Base-by-base conservation (phyloP, 2,329 filamentous ascomycete species). In the Colletotrichum abscissum region DNA sequence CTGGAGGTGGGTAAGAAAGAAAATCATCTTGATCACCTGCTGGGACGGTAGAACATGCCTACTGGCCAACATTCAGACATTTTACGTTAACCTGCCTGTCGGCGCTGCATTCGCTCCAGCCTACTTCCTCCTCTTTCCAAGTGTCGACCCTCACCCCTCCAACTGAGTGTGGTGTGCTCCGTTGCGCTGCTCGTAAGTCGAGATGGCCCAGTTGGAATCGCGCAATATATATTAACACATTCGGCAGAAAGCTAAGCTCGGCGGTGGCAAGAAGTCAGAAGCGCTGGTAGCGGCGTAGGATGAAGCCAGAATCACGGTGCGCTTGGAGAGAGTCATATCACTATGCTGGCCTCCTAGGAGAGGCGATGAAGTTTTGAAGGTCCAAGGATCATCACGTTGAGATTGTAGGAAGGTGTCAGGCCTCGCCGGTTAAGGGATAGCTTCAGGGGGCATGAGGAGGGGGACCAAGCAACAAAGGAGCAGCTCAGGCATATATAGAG, bases 1-100 rank as follows among this genome's bases (percentile, higher is more conserved):
- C 0, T 87, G 85, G 85, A 73, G 85, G 24, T 86, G 82, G 82
- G 72, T 75, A 6, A 28, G 60, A 35, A 35, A 35, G 33, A 35
- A 35, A 35, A 35, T 11, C 38, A 14, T 11, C 33, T 9, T 11
- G 24, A 4, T 68, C 38, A 24, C 33, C 14, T n/a, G 8, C 19
- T 19, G 49, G 8, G n/a, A 33, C 30, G 58, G 24, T 28, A 24
- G 19, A 26, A 19, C 6, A 16, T 63, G 19, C 46, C 1, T 28
- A 35, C 19, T 63, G 22, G 19, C 59, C 16, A 63, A 35, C 19
- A 6, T 11, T 19, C 19, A 74, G 75, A 79, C 79, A 0, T 85
- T 86, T 69, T 91, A 91, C 74, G 87, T 91, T 79, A 90, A 90
- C 74, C 81, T 90, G 0, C 78, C 86, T 30, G 83, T 86, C 5